Evolutionary conservation across 306 rosid species (phyloP).

Genomic region (Hippophae gyantsensis): DNA sequence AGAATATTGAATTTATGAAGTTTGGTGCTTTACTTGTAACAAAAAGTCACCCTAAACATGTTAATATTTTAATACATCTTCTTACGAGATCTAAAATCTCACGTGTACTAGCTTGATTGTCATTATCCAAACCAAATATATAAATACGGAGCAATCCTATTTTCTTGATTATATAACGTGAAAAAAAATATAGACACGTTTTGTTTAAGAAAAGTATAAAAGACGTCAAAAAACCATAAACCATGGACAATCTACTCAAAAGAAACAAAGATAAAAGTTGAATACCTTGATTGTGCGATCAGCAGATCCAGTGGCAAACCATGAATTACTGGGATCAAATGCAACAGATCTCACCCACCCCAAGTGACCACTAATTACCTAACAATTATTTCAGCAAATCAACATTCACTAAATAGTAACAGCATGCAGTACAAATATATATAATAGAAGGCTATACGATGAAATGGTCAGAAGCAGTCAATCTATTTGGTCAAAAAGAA

Average conservation of each 20-base stretch:
- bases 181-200: too few relatives aligned
- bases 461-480: not conserved
- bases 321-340: constrained; percentile 89
- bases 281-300: constrained; percentile 97
- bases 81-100: too few relatives aligned
- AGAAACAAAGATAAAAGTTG: constrained; percentile 11
- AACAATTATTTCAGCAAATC: constrained; percentile 15
- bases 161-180: too few relatives aligned
- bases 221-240: not conserved
- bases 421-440: not conserved
- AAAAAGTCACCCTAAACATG: too few relatives aligned
- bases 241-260: not conserved
- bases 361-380: constrained; percentile 97
- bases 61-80: too few relatives aligned
- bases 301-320: constrained; percentile 99
- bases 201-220: not conserved
- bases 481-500: not conserved
- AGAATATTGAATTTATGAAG: too few relatives aligned
- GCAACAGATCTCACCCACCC: constrained; percentile 99
- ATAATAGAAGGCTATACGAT: not conserved
- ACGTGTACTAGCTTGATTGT: too few relatives aligned
- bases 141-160: too few relatives aligned
- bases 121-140: too few relatives aligned
- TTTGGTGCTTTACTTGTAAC: too few relatives aligned
- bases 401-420: not conserved